phyloP scores from a whole-genome alignment of 179 eudicot species.

The Nepenthes alata region DNA sequence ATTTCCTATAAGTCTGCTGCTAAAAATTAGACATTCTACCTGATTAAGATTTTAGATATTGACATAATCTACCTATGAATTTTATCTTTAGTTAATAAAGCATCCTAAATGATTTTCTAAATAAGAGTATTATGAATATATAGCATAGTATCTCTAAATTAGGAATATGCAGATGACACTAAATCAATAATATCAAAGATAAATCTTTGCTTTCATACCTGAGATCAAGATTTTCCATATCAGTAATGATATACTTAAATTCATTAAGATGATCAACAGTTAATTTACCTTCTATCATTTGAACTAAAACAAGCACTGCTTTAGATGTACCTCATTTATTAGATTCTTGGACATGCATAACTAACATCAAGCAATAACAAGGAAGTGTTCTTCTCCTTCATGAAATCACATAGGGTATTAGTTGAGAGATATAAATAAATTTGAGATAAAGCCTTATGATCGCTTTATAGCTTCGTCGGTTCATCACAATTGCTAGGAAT shows the following conservation, averaged over 20 bases:
- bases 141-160: too few relatives aligned
- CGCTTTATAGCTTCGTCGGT: too few relatives aligned
- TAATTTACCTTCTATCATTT: too few relatives aligned
- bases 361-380: too few relatives aligned
- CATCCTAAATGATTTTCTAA: neutral
- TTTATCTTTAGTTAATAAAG: neutral
- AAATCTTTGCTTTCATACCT: neutral
- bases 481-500: too few relatives aligned
- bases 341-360: too few relatives aligned
- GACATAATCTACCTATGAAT: neutral
- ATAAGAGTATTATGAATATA: neutral
- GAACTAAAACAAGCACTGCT: too few relatives aligned
- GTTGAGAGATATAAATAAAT: too few relatives aligned
- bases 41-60: neutral
- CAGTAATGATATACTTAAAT: neutral
- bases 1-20: neutral
- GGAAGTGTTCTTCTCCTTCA: too few relatives aligned
- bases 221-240: neutral
- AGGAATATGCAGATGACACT: neutral
- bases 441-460: too few relatives aligned
- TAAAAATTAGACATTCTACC: neutral
- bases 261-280: neutral
- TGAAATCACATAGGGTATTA: too few relatives aligned
- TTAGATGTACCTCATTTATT: too few relatives aligned
- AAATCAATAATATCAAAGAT: neutral